Evolutionary conservation across 1,284 basidiomycete genomes (phyloP), one percentile per base, ranked within the genome.

Genomic region (Trametes pubescens): DNA sequence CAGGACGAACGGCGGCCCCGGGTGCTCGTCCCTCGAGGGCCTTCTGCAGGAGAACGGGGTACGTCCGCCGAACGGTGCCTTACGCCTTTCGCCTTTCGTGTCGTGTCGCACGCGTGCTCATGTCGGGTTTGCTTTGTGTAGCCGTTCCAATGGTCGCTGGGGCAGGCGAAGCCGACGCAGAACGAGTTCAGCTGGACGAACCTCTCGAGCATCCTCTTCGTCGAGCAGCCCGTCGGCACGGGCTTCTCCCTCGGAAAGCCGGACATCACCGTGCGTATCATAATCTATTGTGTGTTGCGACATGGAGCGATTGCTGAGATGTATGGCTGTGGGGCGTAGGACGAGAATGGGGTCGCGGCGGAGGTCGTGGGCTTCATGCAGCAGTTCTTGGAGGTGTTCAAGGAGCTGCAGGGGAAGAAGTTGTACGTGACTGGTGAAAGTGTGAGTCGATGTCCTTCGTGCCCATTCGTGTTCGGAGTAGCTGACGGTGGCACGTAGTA

Each of bases 121-220:
- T 18, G 34, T 51, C 16, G 37, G 29, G 49, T 60, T 48, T 9
- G 9, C 35, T 26, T 24, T 43, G 14, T 70, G 18, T 76, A 92
- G 85, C 90, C 90, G 0, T 81, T 93, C 73, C 80, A 78, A 26
- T 92, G 92, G 91, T 78, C 82, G 4, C 80, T 70, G 54, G 92
- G 92, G 1, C 85, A 86, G 66, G 88, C 87, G 2, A 82, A 83
- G 60, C 86, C 92, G 0, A 88, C 84, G 0, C 77, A 77, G 2
- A 95, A 94, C 68, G 84, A 89, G 65, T 86, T 86, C 72, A 90
- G 90, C 72, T 95, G 92, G 92, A 92, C 90, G 0, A 94, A 94
- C 71, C 79, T 94, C 34, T 91, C 90, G 2, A 91, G 88, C 65
- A 79, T 94, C 21, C 77, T 94, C 18, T 95, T 85, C 82, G 84